Base-by-base conservation (phyloP, 2,329 filamentous ascomycete species). In the Helicocarpus griseus region DNA sequence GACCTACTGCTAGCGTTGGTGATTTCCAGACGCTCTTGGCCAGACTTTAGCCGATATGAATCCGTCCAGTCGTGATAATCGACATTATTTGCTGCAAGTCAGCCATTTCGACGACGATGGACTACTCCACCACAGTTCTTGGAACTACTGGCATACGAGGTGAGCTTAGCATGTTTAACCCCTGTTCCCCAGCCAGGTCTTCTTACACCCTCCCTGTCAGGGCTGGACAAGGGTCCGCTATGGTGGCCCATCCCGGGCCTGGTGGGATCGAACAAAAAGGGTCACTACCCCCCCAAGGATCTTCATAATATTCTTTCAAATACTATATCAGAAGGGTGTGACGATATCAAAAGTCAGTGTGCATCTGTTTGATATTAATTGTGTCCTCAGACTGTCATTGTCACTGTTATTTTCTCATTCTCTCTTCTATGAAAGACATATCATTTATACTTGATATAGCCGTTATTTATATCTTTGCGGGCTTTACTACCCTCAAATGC, bases 211-310 rank as follows among this genome's bases (percentile, higher is more conserved):
- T 22, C 35, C 46, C 26, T 14, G 14, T 19, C 14, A 22, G 2
- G 7, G 35, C 22, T 39, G n/a, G n/a, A n/a, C n/a, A n/a, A 29
- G 5, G n/a, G 19, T 26, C n/a, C n/a, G 24, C 7, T 13, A 26
- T 29, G 47, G 22, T 4, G 29, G 17, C 8, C 13, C 13, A 26
- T 17, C 40, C 40, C 13, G 17, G 21, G 40, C 11, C 38, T 8
- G 8, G 35, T 38, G 36, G 47, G 22, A 39, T 40, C 21, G 36
- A 49, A 49, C 47, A 49, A 49, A 49, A 49, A 17, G 47, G 24
- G 35, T n/a, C 2, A 24, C 24, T 8, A 17, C 33, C 14, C 35
- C 36, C 44, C 44, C n/a, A n/a, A n/a, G 29, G 33, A 40, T 48
- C 17, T 40, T 49, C n/a, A 19, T 26, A 38, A 13, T 28, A 40